Percentiles rank a stretch among this genome's conserved stretches.
phyloP scores from a whole-genome alignment of 2,329 filamentous ascomycete species.

The Fusarium subglutinans region DNA sequence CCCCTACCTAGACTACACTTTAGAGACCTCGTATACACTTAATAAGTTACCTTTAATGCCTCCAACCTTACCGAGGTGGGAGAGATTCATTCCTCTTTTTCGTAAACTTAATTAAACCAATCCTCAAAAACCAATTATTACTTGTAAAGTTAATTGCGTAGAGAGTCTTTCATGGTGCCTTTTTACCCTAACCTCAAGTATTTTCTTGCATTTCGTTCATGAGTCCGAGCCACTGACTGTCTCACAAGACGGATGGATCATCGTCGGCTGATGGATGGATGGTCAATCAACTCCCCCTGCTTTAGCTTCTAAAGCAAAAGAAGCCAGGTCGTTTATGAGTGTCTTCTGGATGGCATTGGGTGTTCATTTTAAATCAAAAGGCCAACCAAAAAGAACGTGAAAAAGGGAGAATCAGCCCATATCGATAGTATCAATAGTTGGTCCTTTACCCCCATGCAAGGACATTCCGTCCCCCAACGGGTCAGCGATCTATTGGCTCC shows the following conservation, averaged over 20 bases:
- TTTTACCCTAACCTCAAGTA: no score
- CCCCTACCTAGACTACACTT: not conserved
- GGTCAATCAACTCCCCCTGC: conserved; percentile 12
- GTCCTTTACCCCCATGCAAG: conserved; percentile 3
- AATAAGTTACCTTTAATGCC: not conserved
- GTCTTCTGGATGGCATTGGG: not conserved
- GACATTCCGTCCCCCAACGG: conserved; percentile 7
- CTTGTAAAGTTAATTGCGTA: not conserved
- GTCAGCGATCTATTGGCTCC: conserved; percentile 20
- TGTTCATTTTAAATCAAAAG: not conserved
- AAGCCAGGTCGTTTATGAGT: conserved; percentile 13
- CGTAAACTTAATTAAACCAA: not conserved
- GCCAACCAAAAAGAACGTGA: not conserved
- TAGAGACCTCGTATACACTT: not conserved
- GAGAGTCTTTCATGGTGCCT: no score
- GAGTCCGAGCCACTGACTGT: not conserved
- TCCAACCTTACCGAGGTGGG: not conserved
- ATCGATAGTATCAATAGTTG: not conserved
- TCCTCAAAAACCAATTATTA: not conserved
- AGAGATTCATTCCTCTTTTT: not conserved
- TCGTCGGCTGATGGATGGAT: conserved; percentile 16
- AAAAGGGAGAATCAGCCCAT: not conserved
- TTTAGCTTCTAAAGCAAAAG: conserved; percentile 13
- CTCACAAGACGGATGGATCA: conserved; percentile 22
- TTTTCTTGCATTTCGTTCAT: not conserved